Base-by-base conservation (phyloP, 805 yeast genomes). In the Pichia deserticola region DNA sequence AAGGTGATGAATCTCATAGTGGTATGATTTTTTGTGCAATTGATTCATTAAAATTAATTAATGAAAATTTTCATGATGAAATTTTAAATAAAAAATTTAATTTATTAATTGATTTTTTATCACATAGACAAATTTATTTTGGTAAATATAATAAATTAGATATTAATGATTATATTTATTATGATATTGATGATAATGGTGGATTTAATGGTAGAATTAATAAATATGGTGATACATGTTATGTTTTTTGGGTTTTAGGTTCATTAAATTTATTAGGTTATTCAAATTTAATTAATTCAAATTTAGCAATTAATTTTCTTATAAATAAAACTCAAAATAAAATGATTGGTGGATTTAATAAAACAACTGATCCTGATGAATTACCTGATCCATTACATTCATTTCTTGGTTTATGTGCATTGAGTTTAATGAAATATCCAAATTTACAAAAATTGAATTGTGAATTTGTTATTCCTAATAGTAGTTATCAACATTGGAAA, bases 131-230 rank as follows among this genome's bases (percentile, higher is more conserved):
- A 61, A 70, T 81, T 0, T 62, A 66, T 38, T 73, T 66, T 51
- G 63, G 68, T 12, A 53, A 58, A 9, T 61, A 54, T 45, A 67
- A 69, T 36, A 48, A 56, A 12, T 34, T 49, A 8, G 72, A 67
- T 7, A 48, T 59, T 13, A 49, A 51, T 12, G 51, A 49, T 37
- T 62, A 60, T 44, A 70, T 62, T 20, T 59, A 60, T 44, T 64
- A 64, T 46, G 82, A 78, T 55, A 54, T 45, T 0, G 66, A 62
- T 2, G 92, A 84, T 59, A 66, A 67, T 47, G 97, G 97, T 2
- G 92, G 92, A 0, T 81, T 86, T 61, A 87, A 89, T 63, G 97
- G 97, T 1, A 72, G 97, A 43, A 81, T 78, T n/a, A 88, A 88
- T 63, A 89, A 89, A 63, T 76, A 73, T 50, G 85, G 85, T 4